Evolutionary conservation across 306 rosid genomes (phyloP).

Genomic region (Herpetospermum pedunculosum): DNA sequence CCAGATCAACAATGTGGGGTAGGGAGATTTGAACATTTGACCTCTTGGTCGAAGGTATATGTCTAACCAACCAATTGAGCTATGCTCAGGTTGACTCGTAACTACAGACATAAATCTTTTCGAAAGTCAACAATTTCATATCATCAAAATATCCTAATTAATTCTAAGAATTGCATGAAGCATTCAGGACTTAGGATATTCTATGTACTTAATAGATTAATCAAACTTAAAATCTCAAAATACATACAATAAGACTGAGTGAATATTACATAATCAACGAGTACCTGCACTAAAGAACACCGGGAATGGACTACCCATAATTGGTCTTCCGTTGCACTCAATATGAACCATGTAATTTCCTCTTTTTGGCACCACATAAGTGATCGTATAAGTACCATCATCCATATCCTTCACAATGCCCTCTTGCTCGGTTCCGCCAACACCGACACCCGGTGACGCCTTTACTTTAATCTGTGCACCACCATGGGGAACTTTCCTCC

Average conservation of each 20-base stretch:
- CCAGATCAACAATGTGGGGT: too few species aligned
- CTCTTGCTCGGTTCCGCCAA: slow-evolving; percentile 91
- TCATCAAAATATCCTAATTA: not conserved
- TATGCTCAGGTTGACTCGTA: too few species aligned
- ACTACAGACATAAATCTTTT: too few species aligned
- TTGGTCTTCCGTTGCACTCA: slow-evolving; percentile 84
- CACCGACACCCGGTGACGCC: slow-evolving; percentile 78
- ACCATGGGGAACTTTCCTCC: slow-evolving; percentile 60
- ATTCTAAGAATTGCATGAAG: not conserved
- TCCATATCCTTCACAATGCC: slow-evolving; percentile 94
- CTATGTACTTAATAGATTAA: not conserved
- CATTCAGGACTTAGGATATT: not conserved
- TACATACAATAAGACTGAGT: not conserved
- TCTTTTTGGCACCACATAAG: slow-evolving; percentile 89
- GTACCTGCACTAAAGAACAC: slow-evolving; percentile 99
- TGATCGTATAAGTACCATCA: slow-evolving; percentile 78
- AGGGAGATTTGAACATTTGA: too few species aligned
- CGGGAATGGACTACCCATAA: slow-evolving; percentile 96
- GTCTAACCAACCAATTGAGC: too few species aligned
- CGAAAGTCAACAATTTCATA: not conserved
- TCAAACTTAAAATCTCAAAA: not conserved
- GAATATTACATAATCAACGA: not conserved
- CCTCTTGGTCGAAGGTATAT: too few species aligned
- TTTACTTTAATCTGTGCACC: slow-evolving; percentile 71
- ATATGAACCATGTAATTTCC: slow-evolving; percentile 92